Base-by-base conservation (phyloP, 1,139 yeast species). In the Geotrichum australiense region DNA sequence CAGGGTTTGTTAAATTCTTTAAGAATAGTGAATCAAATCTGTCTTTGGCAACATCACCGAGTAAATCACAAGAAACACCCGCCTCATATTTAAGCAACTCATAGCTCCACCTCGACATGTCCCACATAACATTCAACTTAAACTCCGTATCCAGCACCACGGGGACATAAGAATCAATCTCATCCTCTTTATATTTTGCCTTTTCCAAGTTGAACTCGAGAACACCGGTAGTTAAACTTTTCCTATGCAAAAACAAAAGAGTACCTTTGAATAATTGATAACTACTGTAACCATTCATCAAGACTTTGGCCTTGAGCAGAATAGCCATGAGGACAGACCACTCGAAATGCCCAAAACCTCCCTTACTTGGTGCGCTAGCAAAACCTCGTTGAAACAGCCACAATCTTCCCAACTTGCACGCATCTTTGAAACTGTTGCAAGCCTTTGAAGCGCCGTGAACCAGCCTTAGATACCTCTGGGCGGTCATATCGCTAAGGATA, bases 261-360 rank as follows among this genome's bases (percentile, higher is more conserved):
- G 86, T 77, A 56, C 94, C 96, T 60, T 85, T 87, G 67, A 91
- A 91, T 44, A 91, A 66, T 63, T 91, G 98, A 59, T 87, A 91
- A 22, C 94, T 81, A 3, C 96, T 85, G 59, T 83, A 89, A 1
- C 97, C 98, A 53, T 80, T 80, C 35, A 87, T 63, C 45, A 91
- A 68, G 24, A 86, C 79, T 54, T 78, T 80, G 54, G 80, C 80
- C 50, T 80, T 78, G 32, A 91, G 67, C 45, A 91, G 66, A 1
- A 87, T 82, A 34, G 94, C 80, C 79, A 86, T 76, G 39, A 89
- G 63, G 35, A 81, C 66, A 20, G 91, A 80, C 63, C 87, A 87
- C 64, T 91, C 97, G 59, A 86, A 86, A 53, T 82, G 85, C 12
- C 97, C 97, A 61, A 91, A 89, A 0, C 97, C 97, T 35, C 87